Conservation (phyloP, 2,329 filamentous ascomycete species). For the Ophiobolus disseminans region DNA sequence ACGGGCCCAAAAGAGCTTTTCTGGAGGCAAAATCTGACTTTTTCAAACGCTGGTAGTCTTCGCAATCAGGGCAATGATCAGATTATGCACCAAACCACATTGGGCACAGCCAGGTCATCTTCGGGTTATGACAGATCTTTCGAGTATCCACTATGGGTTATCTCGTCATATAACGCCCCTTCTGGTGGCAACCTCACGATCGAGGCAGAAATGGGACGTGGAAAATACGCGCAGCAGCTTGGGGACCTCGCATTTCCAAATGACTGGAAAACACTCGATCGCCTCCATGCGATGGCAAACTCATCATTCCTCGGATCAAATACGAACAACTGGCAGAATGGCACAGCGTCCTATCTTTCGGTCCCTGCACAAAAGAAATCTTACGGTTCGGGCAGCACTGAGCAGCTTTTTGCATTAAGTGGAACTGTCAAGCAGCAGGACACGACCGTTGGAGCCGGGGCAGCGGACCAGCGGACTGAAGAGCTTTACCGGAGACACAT, state of each 20-base stretch:
- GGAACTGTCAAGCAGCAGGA: slow-evolving; percentile 47
- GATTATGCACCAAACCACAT: slow-evolving; percentile 58
- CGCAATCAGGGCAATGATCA: slow-evolving; percentile 64
- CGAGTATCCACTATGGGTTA: slow-evolving; percentile 67
- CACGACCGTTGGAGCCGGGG: slow-evolving; percentile 3
- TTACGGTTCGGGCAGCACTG: slow-evolving; percentile 62
- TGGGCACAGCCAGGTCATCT: slow-evolving; percentile 54
- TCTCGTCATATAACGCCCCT: slow-evolving; percentile 57
- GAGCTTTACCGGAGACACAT: slow-evolving; percentile 67
- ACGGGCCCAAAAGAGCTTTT: slow-evolving; percentile 49
- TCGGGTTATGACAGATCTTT: slow-evolving; percentile 55
- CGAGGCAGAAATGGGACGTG: slow-evolving; percentile 57
- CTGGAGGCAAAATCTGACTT: slow-evolving; percentile 68
- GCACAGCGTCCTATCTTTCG: slow-evolving; percentile 63
- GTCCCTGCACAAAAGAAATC: slow-evolving; percentile 56
- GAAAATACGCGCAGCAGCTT: slow-evolving; percentile 56
- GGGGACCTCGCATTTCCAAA: slow-evolving; percentile 64
- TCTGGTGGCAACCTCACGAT: slow-evolving; percentile 54
- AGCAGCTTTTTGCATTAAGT: slow-evolving; percentile 65
- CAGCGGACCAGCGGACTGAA: slow-evolving; percentile 5
- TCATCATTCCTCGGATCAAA: slow-evolving; percentile 47
- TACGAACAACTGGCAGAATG: slow-evolving; percentile 63
- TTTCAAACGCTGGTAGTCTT: slow-evolving; percentile 63
- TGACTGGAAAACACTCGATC: slow-evolving; percentile 58
- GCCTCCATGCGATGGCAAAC: slow-evolving; percentile 9